Percentiles rank a stretch among this genome's conserved stretches.
Evolutionary conservation across 768 basidiomycete genomes (phyloP).

Genomic region (Lactifluus volemus): DNA sequence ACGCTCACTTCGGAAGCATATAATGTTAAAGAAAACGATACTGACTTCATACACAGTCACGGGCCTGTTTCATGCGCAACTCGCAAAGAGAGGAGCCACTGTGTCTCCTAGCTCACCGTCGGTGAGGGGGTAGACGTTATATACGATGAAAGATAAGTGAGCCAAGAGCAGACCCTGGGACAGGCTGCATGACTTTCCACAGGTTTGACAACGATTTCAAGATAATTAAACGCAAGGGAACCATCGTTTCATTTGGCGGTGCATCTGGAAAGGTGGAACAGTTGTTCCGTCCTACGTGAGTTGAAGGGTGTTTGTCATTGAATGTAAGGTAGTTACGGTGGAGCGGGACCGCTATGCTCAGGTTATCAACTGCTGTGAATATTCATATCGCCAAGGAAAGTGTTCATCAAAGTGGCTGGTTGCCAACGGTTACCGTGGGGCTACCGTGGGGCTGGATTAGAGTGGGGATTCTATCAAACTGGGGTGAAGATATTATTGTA

Average conservation of each 20-base stretch:
- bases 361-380: conserved; percentile 46
- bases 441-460: background rate
- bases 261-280: conserved; percentile 75
- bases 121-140: conserved; percentile 81
- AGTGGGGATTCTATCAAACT: background rate
- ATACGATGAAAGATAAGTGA: conserved; percentile 87
- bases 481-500: too few relatives aligned
- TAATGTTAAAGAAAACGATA: conserved; percentile 69
- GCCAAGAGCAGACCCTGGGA: conserved; percentile 29
- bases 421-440: conserved; percentile 18
- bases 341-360: too few relatives aligned
- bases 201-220: conserved; percentile 78
- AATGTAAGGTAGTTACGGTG: too few relatives aligned
- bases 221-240: conserved; percentile 80
- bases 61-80: conserved; percentile 58
- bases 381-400: conserved; percentile 68
- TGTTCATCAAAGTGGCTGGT: conserved; percentile 65
- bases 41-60: conserved; percentile 83
- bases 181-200: background rate
- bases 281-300: too few relatives aligned
- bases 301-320: too few relatives aligned
- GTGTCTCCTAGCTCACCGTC: conserved; percentile 64
- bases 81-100: conserved; percentile 71
- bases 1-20: conserved; percentile 85
- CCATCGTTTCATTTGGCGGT: conserved; percentile 81